phyloP scores from a whole-genome alignment of 441 rosid genomes.

The Iberis amara region DNA sequence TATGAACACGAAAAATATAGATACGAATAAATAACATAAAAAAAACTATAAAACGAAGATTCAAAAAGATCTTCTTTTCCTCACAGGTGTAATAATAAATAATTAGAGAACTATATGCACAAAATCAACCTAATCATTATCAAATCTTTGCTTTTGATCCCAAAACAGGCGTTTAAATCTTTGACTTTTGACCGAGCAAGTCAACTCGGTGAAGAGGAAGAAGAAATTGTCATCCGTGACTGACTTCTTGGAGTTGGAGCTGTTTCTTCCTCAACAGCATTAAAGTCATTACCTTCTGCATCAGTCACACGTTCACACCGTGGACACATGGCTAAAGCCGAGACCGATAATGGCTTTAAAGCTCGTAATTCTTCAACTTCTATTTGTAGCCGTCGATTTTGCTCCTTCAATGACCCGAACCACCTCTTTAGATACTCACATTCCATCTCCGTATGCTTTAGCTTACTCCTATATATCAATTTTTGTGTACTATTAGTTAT shows the following conservation, averaged over 20 bases:
- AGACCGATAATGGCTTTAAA: slow-evolving; percentile 43
- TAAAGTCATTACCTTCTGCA: slow-evolving; percentile 21
- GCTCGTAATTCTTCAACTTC: slow-evolving; percentile 76
- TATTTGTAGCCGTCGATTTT: slow-evolving; percentile 65
- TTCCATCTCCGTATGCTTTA: slow-evolving; percentile 88
- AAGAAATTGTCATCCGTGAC: slow-evolving; percentile 28
- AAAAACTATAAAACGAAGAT: slow-evolving; percentile 7
- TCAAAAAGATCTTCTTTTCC: neutral
- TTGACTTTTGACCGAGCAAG: slow-evolving; percentile 28
- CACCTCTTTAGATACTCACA: slow-evolving; percentile 71
- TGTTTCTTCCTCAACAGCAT: slow-evolving; percentile 26
- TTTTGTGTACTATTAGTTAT: neutral
- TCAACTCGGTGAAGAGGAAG: slow-evolving; percentile 31
- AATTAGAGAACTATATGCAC: slow-evolving; percentile 29
- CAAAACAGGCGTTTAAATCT: slow-evolving; percentile 25
- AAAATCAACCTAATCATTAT: slow-evolving; percentile 25
- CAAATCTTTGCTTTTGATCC: slow-evolving; percentile 28
- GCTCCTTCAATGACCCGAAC: slow-evolving; percentile 66
- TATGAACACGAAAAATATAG: neutral
- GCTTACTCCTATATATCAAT: slow-evolving; percentile 59
- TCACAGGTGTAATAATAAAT: slow-evolving; percentile 15
- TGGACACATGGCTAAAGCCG: slow-evolving; percentile 74
- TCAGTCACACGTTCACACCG: slow-evolving; percentile 70
- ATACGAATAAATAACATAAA: neutral
- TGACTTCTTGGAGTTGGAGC: slow-evolving; percentile 11